Evolutionary conservation across 495 filamentous ascomycete genomes (phyloP).

Genomic region (Tirmania nivea): DNA sequence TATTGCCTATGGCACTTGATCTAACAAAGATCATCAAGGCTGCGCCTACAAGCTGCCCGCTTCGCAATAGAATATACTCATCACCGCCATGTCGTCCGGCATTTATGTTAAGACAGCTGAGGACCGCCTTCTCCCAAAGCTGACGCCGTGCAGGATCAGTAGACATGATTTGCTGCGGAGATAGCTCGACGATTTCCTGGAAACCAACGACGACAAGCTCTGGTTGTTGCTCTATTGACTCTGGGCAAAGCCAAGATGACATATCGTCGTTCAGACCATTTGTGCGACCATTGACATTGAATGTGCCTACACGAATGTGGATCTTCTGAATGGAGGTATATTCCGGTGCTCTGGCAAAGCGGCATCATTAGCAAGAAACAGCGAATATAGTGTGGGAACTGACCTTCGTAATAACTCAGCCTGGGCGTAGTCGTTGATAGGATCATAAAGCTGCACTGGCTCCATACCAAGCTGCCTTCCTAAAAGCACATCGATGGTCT

Average conservation of each 20-base stretch:
- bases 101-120: slow-evolving; percentile 48
- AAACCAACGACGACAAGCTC: slow-evolving; percentile 79
- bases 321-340: background rate
- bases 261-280: slow-evolving; percentile 58
- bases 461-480: slow-evolving; percentile 64
- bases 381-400: background rate
- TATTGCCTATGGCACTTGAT: slow-evolving; percentile 45
- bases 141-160: slow-evolving; percentile 74
- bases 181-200: slow-evolving; percentile 91
- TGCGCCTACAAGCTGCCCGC: slow-evolving; percentile 86
- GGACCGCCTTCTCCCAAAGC: slow-evolving; percentile 67
- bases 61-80: slow-evolving; percentile 71
- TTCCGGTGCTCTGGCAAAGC: background rate
- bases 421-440: slow-evolving; percentile 72
- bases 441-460: slow-evolving; percentile 74
- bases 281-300: slow-evolving; percentile 79
- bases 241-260: slow-evolving; percentile 47
- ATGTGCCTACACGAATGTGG: slow-evolving; percentile 39
- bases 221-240: slow-evolving; percentile 26
- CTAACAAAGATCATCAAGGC: slow-evolving; percentile 80
- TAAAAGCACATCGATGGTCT: slow-evolving; percentile 78
- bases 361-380: background rate
- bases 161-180: slow-evolving; percentile 97
- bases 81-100: slow-evolving; percentile 39
- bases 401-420: slow-evolving; percentile 44